Evolutionary conservation across 495 filamentous ascomycete species (phyloP), one percentile per base, ranked within the genome.

Genomic region (Lophiotrema nucula): DNA sequence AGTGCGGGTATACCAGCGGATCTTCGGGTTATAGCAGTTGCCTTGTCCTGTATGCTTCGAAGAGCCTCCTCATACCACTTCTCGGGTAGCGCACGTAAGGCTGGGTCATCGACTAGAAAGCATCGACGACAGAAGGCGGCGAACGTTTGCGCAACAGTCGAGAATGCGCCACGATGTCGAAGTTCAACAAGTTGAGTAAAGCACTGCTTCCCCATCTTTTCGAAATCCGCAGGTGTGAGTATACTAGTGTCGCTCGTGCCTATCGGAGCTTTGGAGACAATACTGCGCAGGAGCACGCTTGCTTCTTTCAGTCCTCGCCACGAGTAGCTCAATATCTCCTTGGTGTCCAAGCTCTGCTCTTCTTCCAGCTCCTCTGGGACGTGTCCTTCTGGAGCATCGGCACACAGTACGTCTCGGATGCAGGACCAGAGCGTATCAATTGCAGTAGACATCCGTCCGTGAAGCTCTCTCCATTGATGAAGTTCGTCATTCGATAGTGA

Each of bases 271-370:
- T 74, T 80, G 12, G 65, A 70, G 15, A 84, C 66, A 25, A 89
- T 72, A 2, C 72, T 72, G 35, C 80, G 85, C 65, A 83, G 76
- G 27, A 87, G 76, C 73, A 80, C 74, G 58, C 79, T 96, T 19
- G 91, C 88, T 68, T 97, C 93, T 49, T 95, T 91, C 19, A 97
- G 76, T 0, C 89, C 90, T 64, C 93, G 82, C 81, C 95, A 98
- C 39, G 87, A 92, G 67, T 96, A 98, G 26, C 90, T 96, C 42
- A 97, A 74, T 27, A 91, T 76, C 66, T 92, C 89, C 66, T 97
- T 96, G 0, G 91, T 92, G 21, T 78, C 79, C 5, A 84, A 64
- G 43, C 84, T 81, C 0, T 83, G 70, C 2, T 86, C 85, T 21
- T 86, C 81, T 49, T 92, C 87, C 16, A 85, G 65, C 6, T 89